Conservation (phyloP, 176 grass and related monocot species). For the Luzula sylvatica region DNA sequence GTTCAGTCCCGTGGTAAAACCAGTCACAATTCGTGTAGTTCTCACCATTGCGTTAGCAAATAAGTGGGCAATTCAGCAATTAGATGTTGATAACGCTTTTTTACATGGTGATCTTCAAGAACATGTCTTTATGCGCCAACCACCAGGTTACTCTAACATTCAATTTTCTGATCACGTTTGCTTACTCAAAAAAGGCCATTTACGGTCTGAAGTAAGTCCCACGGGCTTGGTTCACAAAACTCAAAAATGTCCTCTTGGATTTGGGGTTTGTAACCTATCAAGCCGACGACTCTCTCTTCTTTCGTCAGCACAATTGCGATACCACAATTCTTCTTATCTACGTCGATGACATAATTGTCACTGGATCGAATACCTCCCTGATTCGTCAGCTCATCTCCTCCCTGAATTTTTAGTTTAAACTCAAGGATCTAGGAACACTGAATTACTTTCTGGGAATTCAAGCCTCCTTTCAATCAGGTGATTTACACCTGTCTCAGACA, state of each 20-base stretch:
- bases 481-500: too few species aligned
- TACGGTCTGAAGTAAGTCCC: background rate
- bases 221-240: background rate
- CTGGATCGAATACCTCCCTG: background rate
- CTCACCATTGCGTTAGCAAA: too few species aligned
- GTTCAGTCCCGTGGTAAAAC: background rate
- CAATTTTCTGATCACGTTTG: background rate
- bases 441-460: too few species aligned
- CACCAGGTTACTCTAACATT: background rate
- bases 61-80: too few species aligned
- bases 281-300: background rate
- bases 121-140: background rate
- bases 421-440: too few species aligned
- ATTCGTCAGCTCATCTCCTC: background rate
- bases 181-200: background rate
- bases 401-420: too few species aligned
- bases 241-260: background rate
- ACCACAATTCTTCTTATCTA: background rate
- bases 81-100: too few species aligned
- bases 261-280: background rate
- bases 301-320: background rate
- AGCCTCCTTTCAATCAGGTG: too few species aligned
- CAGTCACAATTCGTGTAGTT: too few species aligned
- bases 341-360: background rate
- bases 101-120: background rate